Conservation (phyloP, 495 filamentous ascomycete genomes). For the Glarea lozoyensis region DNA sequence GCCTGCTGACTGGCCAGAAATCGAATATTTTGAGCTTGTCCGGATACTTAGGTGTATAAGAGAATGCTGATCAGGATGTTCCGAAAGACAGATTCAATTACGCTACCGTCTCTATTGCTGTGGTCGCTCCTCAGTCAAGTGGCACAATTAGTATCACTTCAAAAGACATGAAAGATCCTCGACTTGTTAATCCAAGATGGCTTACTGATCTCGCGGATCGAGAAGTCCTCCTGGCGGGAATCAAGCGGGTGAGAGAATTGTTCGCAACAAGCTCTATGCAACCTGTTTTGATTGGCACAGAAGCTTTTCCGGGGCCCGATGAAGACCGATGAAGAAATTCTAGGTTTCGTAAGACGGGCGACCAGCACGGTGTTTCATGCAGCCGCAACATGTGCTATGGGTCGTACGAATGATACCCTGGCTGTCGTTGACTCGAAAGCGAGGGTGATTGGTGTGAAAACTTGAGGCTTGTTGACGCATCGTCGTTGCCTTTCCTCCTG, state of each 20-base stretch:
- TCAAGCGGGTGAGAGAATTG: slow-evolving; percentile 40
- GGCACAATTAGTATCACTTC: slow-evolving; percentile 46
- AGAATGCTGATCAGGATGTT: slow-evolving; percentile 2
- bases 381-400: slow-evolving; percentile 46
- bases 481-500: slow-evolving; percentile 43
- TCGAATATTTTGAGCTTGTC: slow-evolving; percentile 34
- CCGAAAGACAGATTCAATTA: slow-evolving; percentile 37
- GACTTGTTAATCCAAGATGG: slow-evolving; percentile 48
- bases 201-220: slow-evolving; percentile 42
- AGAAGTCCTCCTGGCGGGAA: slow-evolving; percentile 42
- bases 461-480: slow-evolving; percentile 52
- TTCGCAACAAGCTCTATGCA: slow-evolving; percentile 28
- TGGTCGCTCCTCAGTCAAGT: slow-evolving; percentile 39
- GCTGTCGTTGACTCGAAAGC: slow-evolving; percentile 45
- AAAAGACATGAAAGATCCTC: slow-evolving; percentile 30
- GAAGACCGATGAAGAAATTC: slow-evolving; percentile 43
- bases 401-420: slow-evolving; percentile 26
- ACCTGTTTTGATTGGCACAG: slow-evolving; percentile 31
- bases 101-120: slow-evolving; percentile 29
- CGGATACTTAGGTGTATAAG: slow-evolving; percentile 16
- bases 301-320: slow-evolving; percentile 37
- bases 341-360: slow-evolving; percentile 29
- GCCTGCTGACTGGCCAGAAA: slow-evolving; percentile 48
- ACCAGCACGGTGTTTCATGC: slow-evolving; percentile 41
- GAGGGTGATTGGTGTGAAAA: slow-evolving; percentile 40